A percentile compares a stretch with the other conserved stretches of the same genome.
phyloP scores from a whole-genome alignment of 192 early-diverging fungal genomes.

The Diversispora eburnea region DNA sequence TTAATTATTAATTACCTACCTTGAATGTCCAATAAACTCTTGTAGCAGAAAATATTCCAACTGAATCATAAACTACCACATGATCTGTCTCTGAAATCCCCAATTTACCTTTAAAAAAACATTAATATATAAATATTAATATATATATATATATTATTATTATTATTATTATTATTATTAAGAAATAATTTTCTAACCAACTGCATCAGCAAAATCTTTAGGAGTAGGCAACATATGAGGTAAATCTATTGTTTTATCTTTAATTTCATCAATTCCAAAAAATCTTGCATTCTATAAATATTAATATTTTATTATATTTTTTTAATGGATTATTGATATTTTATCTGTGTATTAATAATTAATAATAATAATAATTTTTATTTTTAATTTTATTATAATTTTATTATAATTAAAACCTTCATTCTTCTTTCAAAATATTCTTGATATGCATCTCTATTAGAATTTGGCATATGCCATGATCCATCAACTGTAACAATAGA shows the following conservation, averaged over 20 bases:
- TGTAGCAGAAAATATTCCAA: conserved; percentile 75
- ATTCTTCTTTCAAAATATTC: conserved; percentile 65
- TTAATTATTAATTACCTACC: conserved; percentile 31
- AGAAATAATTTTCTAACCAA: conserved; percentile 46
- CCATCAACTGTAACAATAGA: conserved; percentile 80
- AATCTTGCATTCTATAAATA: conserved; percentile 63
- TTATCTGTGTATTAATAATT: too few species aligned
- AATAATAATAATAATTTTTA: background rate
- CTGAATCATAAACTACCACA: conserved; percentile 86
- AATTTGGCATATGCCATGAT: conserved; percentile 86
- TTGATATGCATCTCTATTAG: conserved; percentile 60
- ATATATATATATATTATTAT: conserved; percentile 1
- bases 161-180: background rate
- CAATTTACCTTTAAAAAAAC: conserved; percentile 48
- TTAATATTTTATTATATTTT: too few species aligned
- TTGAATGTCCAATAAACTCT: conserved; percentile 95
- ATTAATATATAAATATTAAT: background rate
- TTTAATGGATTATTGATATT: background rate
- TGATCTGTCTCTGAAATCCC: conserved; percentile 80
- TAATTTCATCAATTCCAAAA: conserved; percentile 87
- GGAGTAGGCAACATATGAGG: conserved; percentile 91
- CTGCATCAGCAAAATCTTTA: conserved; percentile 65
- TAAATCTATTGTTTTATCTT: conserved; percentile 63
- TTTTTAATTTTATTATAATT: background rate
- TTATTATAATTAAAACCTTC: conserved; percentile 7